phyloP scores from a whole-genome alignment of 2,329 filamentous ascomycete genomes.

The Apiospora saccharicola region DNA sequence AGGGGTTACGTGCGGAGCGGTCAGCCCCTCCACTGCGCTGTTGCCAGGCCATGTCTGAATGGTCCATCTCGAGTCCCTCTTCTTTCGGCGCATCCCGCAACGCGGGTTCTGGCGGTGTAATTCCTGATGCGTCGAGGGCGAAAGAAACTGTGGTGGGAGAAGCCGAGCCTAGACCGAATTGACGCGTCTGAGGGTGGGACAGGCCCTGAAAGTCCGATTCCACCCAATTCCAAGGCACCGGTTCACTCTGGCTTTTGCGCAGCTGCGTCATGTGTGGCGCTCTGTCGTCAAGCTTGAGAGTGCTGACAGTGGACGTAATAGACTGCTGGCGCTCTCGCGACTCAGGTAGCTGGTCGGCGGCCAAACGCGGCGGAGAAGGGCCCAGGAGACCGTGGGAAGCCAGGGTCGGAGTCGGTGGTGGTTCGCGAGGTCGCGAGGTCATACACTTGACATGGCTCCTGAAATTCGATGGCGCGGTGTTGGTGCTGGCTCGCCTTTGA shows the following conservation, averaged over 20 bases:
- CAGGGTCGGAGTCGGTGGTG: constrained; percentile 37
- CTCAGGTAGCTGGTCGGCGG: constrained; percentile 26
- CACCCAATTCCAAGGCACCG: constrained; percentile 10
- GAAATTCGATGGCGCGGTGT: constrained; percentile 28
- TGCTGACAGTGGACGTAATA: constrained; percentile 38
- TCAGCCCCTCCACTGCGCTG: constrained; percentile 12
- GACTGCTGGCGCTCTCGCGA: constrained; percentile 36
- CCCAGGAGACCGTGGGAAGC: constrained; percentile 36
- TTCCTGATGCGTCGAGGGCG: constrained; percentile 11
- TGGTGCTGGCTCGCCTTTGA: constrained; percentile 39
- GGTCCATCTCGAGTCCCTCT: constrained; percentile 10
- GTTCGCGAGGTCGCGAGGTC: constrained; percentile 26
- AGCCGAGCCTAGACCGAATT: neutral
- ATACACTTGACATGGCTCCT: constrained; percentile 28
- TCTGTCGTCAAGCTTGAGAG: constrained; percentile 33
- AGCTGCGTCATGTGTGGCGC: constrained; percentile 22
- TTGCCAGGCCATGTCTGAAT: constrained; percentile 12
- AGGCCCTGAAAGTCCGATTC: neutral
- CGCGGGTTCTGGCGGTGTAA: constrained; percentile 9
- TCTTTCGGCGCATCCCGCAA: constrained; percentile 14
- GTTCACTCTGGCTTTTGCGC: neutral
- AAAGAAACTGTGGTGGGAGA: constrained; percentile 18
- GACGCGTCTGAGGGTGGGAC: neutral
- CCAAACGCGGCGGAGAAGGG: constrained; percentile 27
- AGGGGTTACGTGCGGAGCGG: neutral